Evolutionary conservation across 2,329 filamentous ascomycete species (phyloP), one percentile per base, ranked within the genome.

Genomic region (Colletotrichum falcatum): DNA sequence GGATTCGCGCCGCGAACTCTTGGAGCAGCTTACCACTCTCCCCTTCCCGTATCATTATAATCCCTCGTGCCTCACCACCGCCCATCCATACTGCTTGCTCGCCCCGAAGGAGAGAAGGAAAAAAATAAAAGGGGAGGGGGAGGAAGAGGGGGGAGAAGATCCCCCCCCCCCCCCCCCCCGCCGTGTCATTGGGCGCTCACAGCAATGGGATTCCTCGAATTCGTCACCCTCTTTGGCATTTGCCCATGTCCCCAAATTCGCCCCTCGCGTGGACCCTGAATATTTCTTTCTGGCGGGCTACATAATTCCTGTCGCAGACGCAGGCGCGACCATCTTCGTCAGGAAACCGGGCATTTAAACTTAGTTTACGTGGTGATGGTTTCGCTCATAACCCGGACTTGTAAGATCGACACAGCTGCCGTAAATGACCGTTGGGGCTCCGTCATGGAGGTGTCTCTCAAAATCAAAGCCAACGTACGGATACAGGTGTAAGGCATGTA

Each of bases 251-350:
- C 37, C 18, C 14, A 37, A 37, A n/a, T 54, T 61, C 46, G 55
- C 49, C 28, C 51, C 44, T 66, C 44, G 37, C 61, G 28, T 54
- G 61, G 61, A 65, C 61, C 61, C 61, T 65, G 53, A 65, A 63
- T 35, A 18, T 46, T 53, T n/a, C n/a, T n/a, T 28, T 46, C 23
- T 33, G 37, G 14, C 9, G 30, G 16, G 42, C 59, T 51, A 20
- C 42, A 18, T 14, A 54, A 30, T 60, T 61, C 26, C 39, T 42
- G 23, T 44, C 18, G 28, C 23, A 28, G 30, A 23, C 44, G 23
- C 58, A 14, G 11, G n/a, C 59, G n/a, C 35, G 44, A 61, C 59
- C 39, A 44, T 61, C n/a, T 33, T 37, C 42, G 35, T 39, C 30
- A 28, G 44, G 46, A 39, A 48, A 61, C 11, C 42, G 46, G 4